Percentiles rank a stretch among this genome's conserved stretches.
These are phyloP conservation scores for Candida golubevii DNA, from an alignment of 805 yeast species.

Conservation along the genomic window DNA sequence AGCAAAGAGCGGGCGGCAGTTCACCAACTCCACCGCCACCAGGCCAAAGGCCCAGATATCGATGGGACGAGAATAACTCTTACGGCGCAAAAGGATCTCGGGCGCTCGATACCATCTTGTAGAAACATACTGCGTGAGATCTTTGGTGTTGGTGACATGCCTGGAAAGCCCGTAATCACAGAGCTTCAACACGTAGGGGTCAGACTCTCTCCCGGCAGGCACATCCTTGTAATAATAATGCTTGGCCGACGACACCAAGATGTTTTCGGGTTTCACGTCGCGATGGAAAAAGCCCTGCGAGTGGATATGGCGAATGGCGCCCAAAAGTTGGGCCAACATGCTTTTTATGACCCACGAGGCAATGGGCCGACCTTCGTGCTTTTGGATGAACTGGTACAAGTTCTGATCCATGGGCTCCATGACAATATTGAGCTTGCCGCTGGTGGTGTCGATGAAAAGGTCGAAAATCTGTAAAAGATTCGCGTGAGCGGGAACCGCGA, in stretches of 20 bases:
- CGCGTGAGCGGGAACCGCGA: constrained; percentile 65
- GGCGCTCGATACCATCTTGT: constrained; percentile 89
- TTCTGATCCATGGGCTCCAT: constrained; percentile 89
- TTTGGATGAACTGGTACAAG: constrained; percentile 69
- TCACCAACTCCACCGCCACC: constrained; percentile 70
- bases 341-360: constrained; percentile 58
- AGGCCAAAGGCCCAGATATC: constrained; percentile 88
- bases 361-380: constrained; percentile 50
- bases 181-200: constrained; percentile 60
- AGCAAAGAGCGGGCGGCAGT: constrained; percentile 76
- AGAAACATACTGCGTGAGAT: constrained; percentile 72
- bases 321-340: constrained; percentile 64
- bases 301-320: constrained; percentile 83
- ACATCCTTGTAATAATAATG: constrained; percentile 47
- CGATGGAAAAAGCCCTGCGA: constrained; percentile 67
- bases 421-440: constrained; percentile 65
- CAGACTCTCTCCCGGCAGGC: constrained; percentile 37
- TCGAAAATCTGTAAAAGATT: constrained; percentile 73
- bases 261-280: constrained; percentile 92
- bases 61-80: constrained; percentile 59
- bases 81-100: constrained; percentile 65
- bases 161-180: constrained; percentile 83
- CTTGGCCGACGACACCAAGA: constrained; percentile 59
- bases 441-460: constrained; percentile 63
- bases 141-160: constrained; percentile 46